Conservation (phyloP, 2,329 filamentous ascomycete species). For the Calonectria ilicicola region DNA sequence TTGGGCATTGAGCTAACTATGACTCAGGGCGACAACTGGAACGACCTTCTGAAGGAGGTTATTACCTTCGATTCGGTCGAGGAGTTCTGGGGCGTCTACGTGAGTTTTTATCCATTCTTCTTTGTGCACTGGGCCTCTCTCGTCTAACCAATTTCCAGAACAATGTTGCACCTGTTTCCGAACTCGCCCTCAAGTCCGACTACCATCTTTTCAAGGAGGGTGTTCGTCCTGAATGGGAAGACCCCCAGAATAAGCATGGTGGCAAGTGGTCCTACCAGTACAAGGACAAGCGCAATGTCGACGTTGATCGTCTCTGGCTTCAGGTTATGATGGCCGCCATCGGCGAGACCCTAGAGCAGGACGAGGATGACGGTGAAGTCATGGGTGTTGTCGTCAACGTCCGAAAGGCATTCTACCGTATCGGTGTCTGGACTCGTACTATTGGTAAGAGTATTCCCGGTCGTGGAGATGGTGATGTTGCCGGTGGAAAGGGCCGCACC, state of each 20-base stretch:
- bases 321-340: conserved; percentile 97
- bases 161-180: conserved; percentile 96
- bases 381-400: conserved; percentile 99
- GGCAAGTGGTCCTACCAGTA: conserved; percentile 99
- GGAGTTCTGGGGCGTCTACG: conserved; percentile 99
- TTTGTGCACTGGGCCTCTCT: conserved; percentile 22
- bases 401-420: conserved; percentile 96
- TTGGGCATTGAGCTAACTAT: conserved; percentile 28
- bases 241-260: conserved; percentile 97
- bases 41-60: conserved; percentile 96
- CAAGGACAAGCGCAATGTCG: conserved; percentile 92
- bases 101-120: conserved; percentile 62
- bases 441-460: conserved; percentile 86
- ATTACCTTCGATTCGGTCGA: conserved; percentile 99
- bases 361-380: conserved; percentile 89
- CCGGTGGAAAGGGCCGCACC: conserved; percentile 82
- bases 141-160: conserved; percentile 70
- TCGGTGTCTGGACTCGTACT: conserved; percentile 96
- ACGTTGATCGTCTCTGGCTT: conserved; percentile 96
- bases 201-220: conserved; percentile 99
- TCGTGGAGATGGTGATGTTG: conserved; percentile 78
- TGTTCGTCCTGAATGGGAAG: conserved; percentile 98
- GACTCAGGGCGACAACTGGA: conserved; percentile 93
- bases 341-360: conserved; percentile 95
- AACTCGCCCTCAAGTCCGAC: conserved; percentile 96